Evolutionary conservation across 2,329 filamentous ascomycete genomes (phyloP).

Genomic region (Tothia fuscella): DNA sequence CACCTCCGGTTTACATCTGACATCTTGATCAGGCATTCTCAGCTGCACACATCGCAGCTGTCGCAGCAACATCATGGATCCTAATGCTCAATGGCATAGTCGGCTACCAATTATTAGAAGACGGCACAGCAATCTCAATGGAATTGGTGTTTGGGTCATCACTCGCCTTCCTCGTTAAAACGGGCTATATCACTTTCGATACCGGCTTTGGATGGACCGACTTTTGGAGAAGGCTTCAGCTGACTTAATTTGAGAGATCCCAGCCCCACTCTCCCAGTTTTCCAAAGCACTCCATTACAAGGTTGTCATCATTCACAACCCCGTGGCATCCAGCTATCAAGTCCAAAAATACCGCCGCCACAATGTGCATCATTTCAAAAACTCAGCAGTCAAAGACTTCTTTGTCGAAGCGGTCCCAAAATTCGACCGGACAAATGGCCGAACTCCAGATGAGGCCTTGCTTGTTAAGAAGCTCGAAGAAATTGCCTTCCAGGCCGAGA

Average conservation of each 20-base stretch:
- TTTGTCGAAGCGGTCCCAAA: too few species aligned
- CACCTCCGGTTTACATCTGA: background rate
- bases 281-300: too few species aligned
- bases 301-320: too few species aligned
- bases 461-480: too few species aligned
- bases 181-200: constrained; percentile 90
- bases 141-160: constrained; percentile 63
- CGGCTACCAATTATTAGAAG: constrained; percentile 86
- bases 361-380: too few species aligned
- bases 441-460: too few species aligned
- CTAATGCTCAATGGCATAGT: constrained; percentile 85
- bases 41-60: constrained; percentile 79
- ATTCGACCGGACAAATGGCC: too few species aligned
- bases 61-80: constrained; percentile 83
- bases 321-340: too few species aligned
- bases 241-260: constrained; percentile 94
- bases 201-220: constrained; percentile 79
- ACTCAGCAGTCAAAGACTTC: too few species aligned
- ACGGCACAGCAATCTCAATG: constrained; percentile 77
- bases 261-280: too few species aligned
- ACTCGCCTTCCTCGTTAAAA: constrained; percentile 66
- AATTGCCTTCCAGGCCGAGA: too few species aligned
- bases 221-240: constrained; percentile 71
- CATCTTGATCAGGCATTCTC: constrained; percentile 75
- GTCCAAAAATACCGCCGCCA: too few species aligned